Base-by-base conservation (phyloP, 2,329 filamentous ascomycete species). In the Monosporascus sp. region DNA sequence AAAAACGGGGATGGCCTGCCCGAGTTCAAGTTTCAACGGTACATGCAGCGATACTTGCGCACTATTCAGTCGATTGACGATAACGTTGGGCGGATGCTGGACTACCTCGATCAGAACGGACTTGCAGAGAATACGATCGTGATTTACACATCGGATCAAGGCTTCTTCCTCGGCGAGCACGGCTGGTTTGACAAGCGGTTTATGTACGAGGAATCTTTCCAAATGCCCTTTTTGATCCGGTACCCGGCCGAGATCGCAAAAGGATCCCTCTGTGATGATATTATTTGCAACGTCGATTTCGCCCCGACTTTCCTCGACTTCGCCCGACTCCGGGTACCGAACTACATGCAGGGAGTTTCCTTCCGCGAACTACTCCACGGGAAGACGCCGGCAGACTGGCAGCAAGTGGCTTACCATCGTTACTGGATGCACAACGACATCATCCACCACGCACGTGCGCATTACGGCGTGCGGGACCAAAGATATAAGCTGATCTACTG, bases 121-220 rank as follows among this genome's bases (percentile, higher is more conserved):
- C 61, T 80, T 0, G 63, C 71, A 0, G 66, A 77, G 1, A 72
- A 79, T 57, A 81, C 78, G 0, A 64, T 81, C 3, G 73, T 81
- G 2, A 69, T 80, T n/a, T 81, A 81, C 56, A 79, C 75, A 0
- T 78, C 75, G 0, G 78, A 80, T 56, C 78, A 81, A 55, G 79
- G 78, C 6, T 81, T 81, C 66, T 81, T 81, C 62, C 72, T 81
- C 0, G 78, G 78, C 7, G 78, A 81, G 54, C 79, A 81, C 55
- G 78, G 78, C 51, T 81, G 78, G 78, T 81, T 80, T 58, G 79
- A 81, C 62, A 81, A 81, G 65, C 73, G 78, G 3, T 80, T 81
- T 63, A 80, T 81, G 74, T 81, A 81, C 63, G 78, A 82, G 56
- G 77, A 81, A 62, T 73, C 68, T 15, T 81, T 81, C 65, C 78